phyloP scores from a whole-genome alignment of 2,329 filamentous ascomycete species.

The Ploettnerulaceae sp. region DNA sequence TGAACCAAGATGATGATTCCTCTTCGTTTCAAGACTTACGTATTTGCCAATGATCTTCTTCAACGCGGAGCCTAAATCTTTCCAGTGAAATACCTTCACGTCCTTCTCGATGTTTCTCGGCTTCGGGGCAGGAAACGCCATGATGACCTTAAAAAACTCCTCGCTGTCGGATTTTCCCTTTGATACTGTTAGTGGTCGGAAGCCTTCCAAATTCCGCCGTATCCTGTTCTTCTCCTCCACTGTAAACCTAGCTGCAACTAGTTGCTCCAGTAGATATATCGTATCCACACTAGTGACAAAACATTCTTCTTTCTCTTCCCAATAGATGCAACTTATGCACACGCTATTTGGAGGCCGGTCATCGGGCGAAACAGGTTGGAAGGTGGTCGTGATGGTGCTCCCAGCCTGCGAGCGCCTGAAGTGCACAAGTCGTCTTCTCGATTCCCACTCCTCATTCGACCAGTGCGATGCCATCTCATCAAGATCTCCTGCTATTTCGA shows the following conservation, averaged over 20 bases:
- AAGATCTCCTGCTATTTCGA: constrained; percentile 83
- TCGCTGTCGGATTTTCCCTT: constrained; percentile 90
- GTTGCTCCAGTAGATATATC: constrained; percentile 86
- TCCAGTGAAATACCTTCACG: constrained; percentile 98
- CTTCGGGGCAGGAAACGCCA: constrained; percentile 93
- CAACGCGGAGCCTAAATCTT: constrained; percentile 75
- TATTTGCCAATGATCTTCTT: constrained; percentile 99
- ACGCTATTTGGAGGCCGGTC: constrained; percentile 80
- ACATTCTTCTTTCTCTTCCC: constrained; percentile 86
- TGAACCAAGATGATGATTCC: neutral
- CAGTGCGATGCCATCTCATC: constrained; percentile 79
- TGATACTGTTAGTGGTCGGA: constrained; percentile 86
- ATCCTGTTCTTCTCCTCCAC: constrained; percentile 99
- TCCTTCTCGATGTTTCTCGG: constrained; percentile 98
- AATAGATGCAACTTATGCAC: constrained; percentile 96
- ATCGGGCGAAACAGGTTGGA: constrained; percentile 72
- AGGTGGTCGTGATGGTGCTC: constrained; percentile 74
- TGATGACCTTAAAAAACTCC: constrained; percentile 98
- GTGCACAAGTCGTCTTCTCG: constrained; percentile 77
- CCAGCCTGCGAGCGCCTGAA: constrained; percentile 81
- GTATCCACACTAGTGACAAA: constrained; percentile 97
- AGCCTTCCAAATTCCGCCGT: constrained; percentile 89
- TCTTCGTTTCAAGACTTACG: constrained; percentile 23
- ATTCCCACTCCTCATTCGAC: constrained; percentile 74
- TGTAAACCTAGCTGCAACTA: constrained; percentile 81